These are phyloP conservation scores for Cladosporium velox DNA, from an alignment of 2,329 filamentous ascomycete genomes.

Conservation along the genomic window DNA sequence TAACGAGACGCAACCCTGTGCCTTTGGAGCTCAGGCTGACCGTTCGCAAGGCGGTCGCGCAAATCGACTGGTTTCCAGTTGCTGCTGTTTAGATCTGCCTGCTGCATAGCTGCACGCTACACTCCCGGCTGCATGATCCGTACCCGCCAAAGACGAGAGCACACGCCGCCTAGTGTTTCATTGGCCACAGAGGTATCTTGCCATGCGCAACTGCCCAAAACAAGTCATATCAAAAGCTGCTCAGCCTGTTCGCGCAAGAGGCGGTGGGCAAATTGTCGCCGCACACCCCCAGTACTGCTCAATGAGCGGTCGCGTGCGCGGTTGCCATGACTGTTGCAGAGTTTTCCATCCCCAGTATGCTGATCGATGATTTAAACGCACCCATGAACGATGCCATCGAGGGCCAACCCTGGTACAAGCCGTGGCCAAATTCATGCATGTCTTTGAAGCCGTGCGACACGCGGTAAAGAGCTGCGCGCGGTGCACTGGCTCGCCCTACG, in stretches of 20 bases:
- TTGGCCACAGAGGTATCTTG: constrained; percentile 13
- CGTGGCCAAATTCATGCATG: constrained; percentile 15
- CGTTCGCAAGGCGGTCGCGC: constrained; percentile 13
- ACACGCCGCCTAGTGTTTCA: constrained; percentile 15
- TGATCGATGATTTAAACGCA: constrained; percentile 9
- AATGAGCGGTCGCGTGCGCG: constrained; percentile 16
- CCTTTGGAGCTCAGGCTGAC: background rate
- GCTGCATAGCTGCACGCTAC: constrained; percentile 13
- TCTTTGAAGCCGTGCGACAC: constrained; percentile 19
- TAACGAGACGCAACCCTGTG: constrained; percentile 13
- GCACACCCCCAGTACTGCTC: constrained; percentile 15
- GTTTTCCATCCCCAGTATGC: constrained; percentile 2
- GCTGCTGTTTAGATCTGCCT: constrained; percentile 13
- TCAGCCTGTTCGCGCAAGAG: constrained; percentile 8
- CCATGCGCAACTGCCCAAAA: constrained; percentile 19
- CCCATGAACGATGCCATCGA: constrained; percentile 12
- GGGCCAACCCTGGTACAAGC: background rate
- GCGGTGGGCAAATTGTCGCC: constrained; percentile 13
- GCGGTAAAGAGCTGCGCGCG: constrained; percentile 4
- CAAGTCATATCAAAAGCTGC: constrained; percentile 14
- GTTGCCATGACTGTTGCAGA: constrained; percentile 16
- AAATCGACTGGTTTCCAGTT: constrained; percentile 13
- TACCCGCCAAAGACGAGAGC: constrained; percentile 9
- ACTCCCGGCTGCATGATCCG: constrained; percentile 16
- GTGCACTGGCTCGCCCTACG: constrained; percentile 5